These are phyloP conservation scores for Auricularia heimuer DNA, from an alignment of 768 basidiomycete species.

Conservation along the genomic window DNA sequence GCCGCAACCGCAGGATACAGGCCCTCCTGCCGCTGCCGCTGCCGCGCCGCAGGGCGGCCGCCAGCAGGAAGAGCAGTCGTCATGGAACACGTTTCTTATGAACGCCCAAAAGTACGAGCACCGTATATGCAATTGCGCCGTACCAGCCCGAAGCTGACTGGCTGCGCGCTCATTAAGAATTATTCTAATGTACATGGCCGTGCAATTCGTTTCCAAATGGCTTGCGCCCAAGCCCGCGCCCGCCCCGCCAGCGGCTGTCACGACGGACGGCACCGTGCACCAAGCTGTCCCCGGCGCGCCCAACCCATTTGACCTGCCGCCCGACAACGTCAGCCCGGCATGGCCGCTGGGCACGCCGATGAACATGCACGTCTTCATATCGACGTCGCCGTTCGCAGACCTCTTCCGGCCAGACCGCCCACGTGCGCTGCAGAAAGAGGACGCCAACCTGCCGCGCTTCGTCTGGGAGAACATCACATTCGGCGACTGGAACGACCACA, in stretches of 20 bases:
- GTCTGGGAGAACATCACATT: conserved; percentile 68
- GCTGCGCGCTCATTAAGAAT: neutral
- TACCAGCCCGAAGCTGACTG: neutral
- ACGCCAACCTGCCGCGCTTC: conserved; percentile 46
- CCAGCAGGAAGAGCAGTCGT: neutral
- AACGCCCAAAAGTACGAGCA: neutral
- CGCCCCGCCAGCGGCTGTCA: neutral
- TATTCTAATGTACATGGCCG: neutral
- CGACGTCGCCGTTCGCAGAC: conserved; percentile 53
- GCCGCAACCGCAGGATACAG: neutral
- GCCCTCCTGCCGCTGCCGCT: neutral
- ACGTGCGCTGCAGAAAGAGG: conserved; percentile 24
- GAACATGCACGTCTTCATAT: conserved; percentile 65
- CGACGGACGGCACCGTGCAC: neutral
- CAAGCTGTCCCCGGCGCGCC: conserved; percentile 13
- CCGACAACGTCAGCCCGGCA: conserved; percentile 40
- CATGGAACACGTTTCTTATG: neutral
- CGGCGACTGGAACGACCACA: conserved; percentile 61
- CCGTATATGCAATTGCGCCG: neutral
- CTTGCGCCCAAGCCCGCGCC: neutral
- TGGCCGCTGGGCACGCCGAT: conserved; percentile 55
- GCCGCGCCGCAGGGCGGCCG: neutral
- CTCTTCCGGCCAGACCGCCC: conserved; percentile 40
- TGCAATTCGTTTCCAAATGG: neutral
- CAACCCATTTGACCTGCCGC: conserved; percentile 45